These are phyloP conservation scores for Fusarium scirpi DNA, from an alignment of 2,329 filamentous ascomycete genomes.

Conservation along the genomic window DNA sequence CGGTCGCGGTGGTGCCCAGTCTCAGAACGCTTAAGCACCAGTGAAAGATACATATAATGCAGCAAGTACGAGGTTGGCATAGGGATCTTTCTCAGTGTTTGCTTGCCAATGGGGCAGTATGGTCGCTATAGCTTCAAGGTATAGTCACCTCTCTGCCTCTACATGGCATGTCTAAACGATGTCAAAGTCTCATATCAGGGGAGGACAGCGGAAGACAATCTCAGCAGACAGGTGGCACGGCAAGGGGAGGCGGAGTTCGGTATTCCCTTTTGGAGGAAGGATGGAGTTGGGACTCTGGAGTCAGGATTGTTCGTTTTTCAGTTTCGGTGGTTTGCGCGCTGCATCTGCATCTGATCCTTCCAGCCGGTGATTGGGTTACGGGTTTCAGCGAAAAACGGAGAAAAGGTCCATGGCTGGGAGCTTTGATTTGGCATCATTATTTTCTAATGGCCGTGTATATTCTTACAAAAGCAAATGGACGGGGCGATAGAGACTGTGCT, in stretches of 20 bases:
- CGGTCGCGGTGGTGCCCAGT: slow-evolving; percentile 70
- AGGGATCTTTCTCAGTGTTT: slow-evolving; percentile 4
- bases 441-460: slow-evolving; percentile 50
- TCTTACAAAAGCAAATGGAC: slow-evolving; percentile 46
- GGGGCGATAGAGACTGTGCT: slow-evolving; percentile 41
- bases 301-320: slow-evolving; percentile 51
- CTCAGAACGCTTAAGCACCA: slow-evolving; percentile 61
- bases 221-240: slow-evolving; percentile 18
- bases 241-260: slow-evolving; percentile 45
- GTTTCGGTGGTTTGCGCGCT: slow-evolving; percentile 49
- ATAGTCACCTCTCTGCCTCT: slow-evolving; percentile 1
- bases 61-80: slow-evolving; percentile 16
- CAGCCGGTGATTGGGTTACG: slow-evolving; percentile 45
- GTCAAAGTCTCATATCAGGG: slow-evolving; percentile 7
- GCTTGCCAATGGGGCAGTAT: background rate
- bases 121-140: background rate
- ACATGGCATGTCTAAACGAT: slow-evolving; percentile 10
- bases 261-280: slow-evolving; percentile 47
- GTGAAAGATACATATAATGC: slow-evolving; percentile 13
- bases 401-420: slow-evolving; percentile 46
- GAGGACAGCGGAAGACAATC: slow-evolving; percentile 9
- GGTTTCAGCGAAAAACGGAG: slow-evolving; percentile 46
- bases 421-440: slow-evolving; percentile 49
- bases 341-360: slow-evolving; percentile 50
- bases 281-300: slow-evolving; percentile 50